phyloP scores from a whole-genome alignment of 768 basidiomycete species.

The Russula emetica region DNA sequence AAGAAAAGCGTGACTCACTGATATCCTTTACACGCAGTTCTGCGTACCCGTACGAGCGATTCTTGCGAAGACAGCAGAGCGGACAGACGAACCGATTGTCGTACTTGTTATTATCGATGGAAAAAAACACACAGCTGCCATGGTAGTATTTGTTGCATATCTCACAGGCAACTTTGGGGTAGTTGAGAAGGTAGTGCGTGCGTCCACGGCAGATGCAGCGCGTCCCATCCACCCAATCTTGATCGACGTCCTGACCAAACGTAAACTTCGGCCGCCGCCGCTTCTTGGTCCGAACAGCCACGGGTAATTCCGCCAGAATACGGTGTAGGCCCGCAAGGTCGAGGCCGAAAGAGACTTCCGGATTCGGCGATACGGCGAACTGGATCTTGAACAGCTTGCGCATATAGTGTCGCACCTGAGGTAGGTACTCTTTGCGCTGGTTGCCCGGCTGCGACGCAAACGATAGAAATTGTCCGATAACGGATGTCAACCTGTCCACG shows the following conservation, averaged over 20 bases:
- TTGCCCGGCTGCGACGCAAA: conserved; percentile 66
- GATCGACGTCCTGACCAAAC: conserved; percentile 73
- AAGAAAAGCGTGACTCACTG: conserved; percentile 39
- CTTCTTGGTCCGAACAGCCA: conserved; percentile 48
- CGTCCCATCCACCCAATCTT: conserved; percentile 69
- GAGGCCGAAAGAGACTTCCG: conserved; percentile 75
- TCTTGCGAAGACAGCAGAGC: conserved; percentile 72
- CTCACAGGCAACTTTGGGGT: conserved; percentile 64
- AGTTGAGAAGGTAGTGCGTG: conserved; percentile 54
- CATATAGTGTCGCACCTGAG: conserved; percentile 87
- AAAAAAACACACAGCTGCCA: conserved; percentile 70
- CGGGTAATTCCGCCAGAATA: conserved; percentile 65
- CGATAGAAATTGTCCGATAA: conserved; percentile 76
- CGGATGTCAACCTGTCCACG: conserved; percentile 66
- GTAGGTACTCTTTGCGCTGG: conserved; percentile 70
- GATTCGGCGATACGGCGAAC: conserved; percentile 80
- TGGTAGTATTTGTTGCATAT: conserved; percentile 65
- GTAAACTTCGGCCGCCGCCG: conserved; percentile 59
- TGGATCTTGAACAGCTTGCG: conserved; percentile 86
- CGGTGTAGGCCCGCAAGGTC: conserved; percentile 81
- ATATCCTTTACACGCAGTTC: conserved; percentile 69
- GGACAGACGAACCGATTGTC: conserved; percentile 60
- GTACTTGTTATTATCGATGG: conserved; percentile 40
- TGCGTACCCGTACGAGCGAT: conserved; percentile 63
- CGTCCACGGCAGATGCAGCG: conserved; percentile 78